Base-by-base conservation (phyloP, 352 stramenopile genomes). In the Phytophthora ohioensis region DNA sequence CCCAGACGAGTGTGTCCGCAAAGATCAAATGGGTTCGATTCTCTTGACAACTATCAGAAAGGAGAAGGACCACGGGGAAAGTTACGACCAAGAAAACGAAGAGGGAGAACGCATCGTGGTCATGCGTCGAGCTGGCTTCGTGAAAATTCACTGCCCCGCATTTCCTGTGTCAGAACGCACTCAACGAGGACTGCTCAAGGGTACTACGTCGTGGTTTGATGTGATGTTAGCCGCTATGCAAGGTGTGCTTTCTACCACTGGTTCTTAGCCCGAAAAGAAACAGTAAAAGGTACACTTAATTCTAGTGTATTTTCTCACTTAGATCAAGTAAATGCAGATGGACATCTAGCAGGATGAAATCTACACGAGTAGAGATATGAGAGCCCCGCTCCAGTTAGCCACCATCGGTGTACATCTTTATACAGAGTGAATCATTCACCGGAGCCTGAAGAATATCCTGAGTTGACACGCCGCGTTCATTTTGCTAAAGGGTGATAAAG, bases 41-140 rank as follows among this genome's bases (percentile, higher is more conserved):
- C 30, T 72, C 3, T 31, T 69, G 35, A 73, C 66, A 42, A 30
- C 56, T 7, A 17, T 30, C 10, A 60, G 4, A 21, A 54, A n/a
- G 17, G 42, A 43, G 30, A 57, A 42, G 38, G 6, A 13, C 4
- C 3, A 15, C 1, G 39, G 32, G 21, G 32, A 32, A 45, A 38
- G n/a, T n/a, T 9, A 5, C 12, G 21, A 0, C 6, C 31, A 12
- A 30, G 27, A 51, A 59, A 13, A 49, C 3, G 41, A 54, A 31
- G 34, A 57, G 5, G 46, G 45, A 12, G 53, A 69, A n/a, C 17
- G 69, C 8, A 43, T 69, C 3, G 58, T 69, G 11, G 32, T 65
- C 17, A 74, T 74, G 67, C 53, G 53, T 12, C 17, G 67, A 13
- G 52, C 49, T 10, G 53, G 54, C 3, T 74, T 69, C 17, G 38